Conservation (phyloP, 768 basidiomycete species). For the Auriscalpium orientale region DNA sequence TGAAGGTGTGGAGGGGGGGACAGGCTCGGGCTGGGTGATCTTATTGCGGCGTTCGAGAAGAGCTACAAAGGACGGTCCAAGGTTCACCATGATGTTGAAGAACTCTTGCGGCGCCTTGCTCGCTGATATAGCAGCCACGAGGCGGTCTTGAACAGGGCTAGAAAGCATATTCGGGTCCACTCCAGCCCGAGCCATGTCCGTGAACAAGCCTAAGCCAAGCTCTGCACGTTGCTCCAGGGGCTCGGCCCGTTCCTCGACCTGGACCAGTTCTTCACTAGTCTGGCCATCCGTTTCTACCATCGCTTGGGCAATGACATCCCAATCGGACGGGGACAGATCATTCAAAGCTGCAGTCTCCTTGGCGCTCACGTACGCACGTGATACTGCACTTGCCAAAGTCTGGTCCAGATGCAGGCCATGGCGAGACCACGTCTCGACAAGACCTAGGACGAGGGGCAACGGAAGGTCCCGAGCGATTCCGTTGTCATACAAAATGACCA, state of each 20-base stretch:
- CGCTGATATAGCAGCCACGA: constrained; percentile 6
- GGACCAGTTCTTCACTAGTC: constrained; percentile 5
- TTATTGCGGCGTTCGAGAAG: constrained; percentile 16
- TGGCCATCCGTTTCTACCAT: constrained; percentile 14
- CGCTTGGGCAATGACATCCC: constrained; percentile 39
- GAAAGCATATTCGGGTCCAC: constrained; percentile 5
- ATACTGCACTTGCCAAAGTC: constrained; percentile 30
- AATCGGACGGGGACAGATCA: constrained; percentile 33
- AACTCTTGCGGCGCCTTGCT: constrained; percentile 4
- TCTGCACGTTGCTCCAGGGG: too few relatives aligned
- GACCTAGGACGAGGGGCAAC: constrained; percentile 19
- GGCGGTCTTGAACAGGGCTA: not conserved
- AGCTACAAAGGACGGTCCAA: constrained; percentile 29
- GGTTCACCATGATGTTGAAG: constrained; percentile 4
- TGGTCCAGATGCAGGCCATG: constrained; percentile 27
- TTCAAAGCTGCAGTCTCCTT: constrained; percentile 21
- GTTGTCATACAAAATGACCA: constrained; percentile 7
- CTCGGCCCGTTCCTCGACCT: constrained; percentile 12
- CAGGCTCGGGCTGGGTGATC: not conserved
- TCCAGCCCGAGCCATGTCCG: constrained; percentile 5
- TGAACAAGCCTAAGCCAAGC: constrained; percentile 1
- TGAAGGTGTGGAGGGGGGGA: not conserved
- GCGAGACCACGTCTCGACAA: constrained; percentile 28
- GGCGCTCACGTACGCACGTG: constrained; percentile 40
- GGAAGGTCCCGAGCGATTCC: constrained; percentile 4